These are phyloP conservation scores for Starmerella lactis-condensi DNA, from an alignment of 805 yeast species.

Conservation along the genomic window DNA sequence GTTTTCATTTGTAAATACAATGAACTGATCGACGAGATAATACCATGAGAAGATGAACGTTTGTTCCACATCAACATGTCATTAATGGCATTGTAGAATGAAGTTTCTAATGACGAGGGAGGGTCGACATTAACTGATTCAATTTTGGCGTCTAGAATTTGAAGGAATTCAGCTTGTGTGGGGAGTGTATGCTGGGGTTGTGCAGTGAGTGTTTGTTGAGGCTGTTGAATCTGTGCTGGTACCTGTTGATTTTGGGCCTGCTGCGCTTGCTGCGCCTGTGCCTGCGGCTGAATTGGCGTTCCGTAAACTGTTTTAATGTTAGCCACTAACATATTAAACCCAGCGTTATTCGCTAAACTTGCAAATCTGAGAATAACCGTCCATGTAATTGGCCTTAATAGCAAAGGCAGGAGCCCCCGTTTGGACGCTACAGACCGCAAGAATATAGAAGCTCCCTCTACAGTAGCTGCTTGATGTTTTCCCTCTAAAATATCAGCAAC, in stretches of 20 bases:
- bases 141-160: not conserved
- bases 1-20: no score
- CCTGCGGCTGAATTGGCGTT: not conserved
- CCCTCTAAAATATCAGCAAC: conserved; percentile 24
- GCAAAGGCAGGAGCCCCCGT: conserved; percentile 1
- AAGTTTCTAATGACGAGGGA: not conserved
- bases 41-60: no score
- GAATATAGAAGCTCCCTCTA: conserved; percentile 9
- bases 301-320: not conserved
- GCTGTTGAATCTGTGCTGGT: no score
- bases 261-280: not conserved
- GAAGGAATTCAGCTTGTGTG: no score
- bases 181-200: no score
- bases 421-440: conserved; percentile 3
- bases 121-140: not conserved
- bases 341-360: conserved; percentile 1
- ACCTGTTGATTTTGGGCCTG: no score
- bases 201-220: no score
- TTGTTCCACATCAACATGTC: no score
- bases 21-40: no score
- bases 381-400: not conserved
- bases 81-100: no score
- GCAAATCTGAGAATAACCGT: conserved; percentile 1
- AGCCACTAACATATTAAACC: not conserved
- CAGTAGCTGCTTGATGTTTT: conserved; percentile 8